These are phyloP conservation scores for Schrenkiella parvula DNA, from an alignment of 345 rosid genomes.

Conservation along the genomic window DNA sequence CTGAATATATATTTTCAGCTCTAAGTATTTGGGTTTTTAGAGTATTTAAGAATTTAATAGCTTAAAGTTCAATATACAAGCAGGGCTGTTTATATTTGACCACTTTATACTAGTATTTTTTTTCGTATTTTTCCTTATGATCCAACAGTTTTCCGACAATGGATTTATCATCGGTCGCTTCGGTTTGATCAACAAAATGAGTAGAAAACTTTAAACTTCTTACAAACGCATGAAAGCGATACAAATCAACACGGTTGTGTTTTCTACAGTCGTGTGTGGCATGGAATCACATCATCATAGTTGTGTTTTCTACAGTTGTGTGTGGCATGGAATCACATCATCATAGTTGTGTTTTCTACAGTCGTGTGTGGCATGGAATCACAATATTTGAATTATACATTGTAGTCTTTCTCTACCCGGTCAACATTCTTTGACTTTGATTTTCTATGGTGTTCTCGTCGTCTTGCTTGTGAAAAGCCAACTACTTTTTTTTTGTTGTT, in stretches of 20 bases:
- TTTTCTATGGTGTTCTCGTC: not conserved
- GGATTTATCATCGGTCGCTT: not conserved
- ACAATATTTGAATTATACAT: slow-evolving; percentile 10
- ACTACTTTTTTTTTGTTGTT: not conserved
- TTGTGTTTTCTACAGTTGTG: too few species aligned
- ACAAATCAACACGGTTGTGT: too few species aligned
- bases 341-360: not conserved
- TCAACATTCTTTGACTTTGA: slow-evolving; percentile 27
- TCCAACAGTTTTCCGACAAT: not conserved
- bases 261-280: too few species aligned
- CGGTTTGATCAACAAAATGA: not conserved
- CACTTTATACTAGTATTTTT: not conserved
- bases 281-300: too few species aligned
- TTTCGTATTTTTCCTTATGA: not conserved
- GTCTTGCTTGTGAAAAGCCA: not conserved
- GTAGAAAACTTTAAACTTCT: not conserved
- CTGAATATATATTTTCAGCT: not conserved
- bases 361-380: slow-evolving; percentile 7
- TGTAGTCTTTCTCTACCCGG: slow-evolving; percentile 3
- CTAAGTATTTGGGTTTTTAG: not conserved
- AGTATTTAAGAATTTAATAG: too few species aligned
- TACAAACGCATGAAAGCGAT: not conserved
- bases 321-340: too few species aligned
- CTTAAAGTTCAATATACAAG: not conserved
- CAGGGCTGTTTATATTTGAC: not conserved